These are phyloP conservation scores for Ustilago vetiveriae DNA, from an alignment of 1,284 basidiomycete species.

Conservation along the genomic window DNA sequence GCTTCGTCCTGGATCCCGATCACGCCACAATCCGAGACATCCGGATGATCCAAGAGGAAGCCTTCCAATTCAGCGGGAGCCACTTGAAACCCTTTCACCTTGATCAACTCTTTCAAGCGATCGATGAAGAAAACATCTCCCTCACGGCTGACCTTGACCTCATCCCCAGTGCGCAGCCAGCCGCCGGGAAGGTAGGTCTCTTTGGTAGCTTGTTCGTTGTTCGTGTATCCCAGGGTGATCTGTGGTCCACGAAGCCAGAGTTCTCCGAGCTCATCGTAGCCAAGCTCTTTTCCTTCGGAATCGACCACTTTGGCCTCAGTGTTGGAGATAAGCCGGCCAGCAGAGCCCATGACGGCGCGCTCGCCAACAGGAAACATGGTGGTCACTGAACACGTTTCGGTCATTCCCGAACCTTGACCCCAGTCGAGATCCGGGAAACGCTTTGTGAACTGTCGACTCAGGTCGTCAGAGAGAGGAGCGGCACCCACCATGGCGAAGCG, in stretches of 20 bases:
- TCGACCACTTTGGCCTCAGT: conserved; percentile 60
- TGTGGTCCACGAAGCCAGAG: conserved; percentile 63
- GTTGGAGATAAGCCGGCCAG: conserved; percentile 57
- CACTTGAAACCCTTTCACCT: conserved; percentile 66
- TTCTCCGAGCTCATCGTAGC: conserved; percentile 66
- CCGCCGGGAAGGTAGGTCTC: conserved; percentile 58
- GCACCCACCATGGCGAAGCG: conserved; percentile 59
- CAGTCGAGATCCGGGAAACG: conserved; percentile 51
- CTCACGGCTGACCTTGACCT: conserved; percentile 67
- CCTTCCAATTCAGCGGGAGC: conserved; percentile 74
- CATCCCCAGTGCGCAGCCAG: conserved; percentile 63
- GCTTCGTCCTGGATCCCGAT: conserved; percentile 80
- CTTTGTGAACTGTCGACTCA: conserved; percentile 46
- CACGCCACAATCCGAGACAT: conserved; percentile 77
- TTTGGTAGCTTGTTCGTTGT: conserved; percentile 59
- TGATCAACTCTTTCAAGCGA: conserved; percentile 66
- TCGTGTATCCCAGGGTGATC: conserved; percentile 61
- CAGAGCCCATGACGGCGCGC: conserved; percentile 59
- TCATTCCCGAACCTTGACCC: conserved; percentile 61
- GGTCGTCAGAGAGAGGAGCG: conserved; percentile 54
- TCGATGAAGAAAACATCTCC: conserved; percentile 62
- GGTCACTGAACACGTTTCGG: conserved; percentile 60
- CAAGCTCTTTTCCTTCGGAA: conserved; percentile 54
- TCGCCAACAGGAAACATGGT: conserved; percentile 66
- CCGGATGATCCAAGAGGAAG: conserved; percentile 77